phyloP scores from a whole-genome alignment of 1,284 basidiomycete species.

The Heliocybe sulcata region DNA sequence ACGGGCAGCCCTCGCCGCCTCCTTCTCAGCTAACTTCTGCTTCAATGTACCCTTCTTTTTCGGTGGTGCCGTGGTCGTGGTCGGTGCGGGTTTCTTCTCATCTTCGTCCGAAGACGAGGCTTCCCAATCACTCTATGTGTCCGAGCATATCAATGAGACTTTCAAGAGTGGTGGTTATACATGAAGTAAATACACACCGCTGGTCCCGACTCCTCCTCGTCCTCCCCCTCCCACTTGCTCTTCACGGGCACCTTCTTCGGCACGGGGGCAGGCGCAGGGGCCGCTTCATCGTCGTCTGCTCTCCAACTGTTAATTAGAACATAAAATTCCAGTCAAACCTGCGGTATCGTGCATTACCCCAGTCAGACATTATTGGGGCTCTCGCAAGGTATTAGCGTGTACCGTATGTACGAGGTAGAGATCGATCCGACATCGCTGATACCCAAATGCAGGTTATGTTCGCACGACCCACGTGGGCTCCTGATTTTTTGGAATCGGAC shows the following conservation, averaged over 20 bases:
- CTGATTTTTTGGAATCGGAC: not conserved
- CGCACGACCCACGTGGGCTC: not conserved
- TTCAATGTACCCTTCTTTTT: conserved; percentile 92
- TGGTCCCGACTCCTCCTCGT: conserved; percentile 67
- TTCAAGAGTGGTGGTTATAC: not conserved
- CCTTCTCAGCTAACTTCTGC: conserved; percentile 85
- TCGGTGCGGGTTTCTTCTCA: conserved; percentile 34
- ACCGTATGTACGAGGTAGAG: not conserved
- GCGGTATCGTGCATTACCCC: not conserved
- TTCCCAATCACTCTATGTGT: conserved; percentile 85
- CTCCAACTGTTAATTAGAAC: not conserved
- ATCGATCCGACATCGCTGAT: not conserved
- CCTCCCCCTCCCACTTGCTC: conserved; percentile 83
- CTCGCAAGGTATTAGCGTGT: not conserved
- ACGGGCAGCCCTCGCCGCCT: conserved; percentile 60
- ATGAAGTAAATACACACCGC: conserved; percentile 32
- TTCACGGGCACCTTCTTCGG: conserved; percentile 35
- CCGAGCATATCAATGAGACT: conserved; percentile 6
- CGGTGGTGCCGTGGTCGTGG: conserved; percentile 47
- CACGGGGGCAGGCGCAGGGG: not conserved
- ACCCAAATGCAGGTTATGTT: not conserved
- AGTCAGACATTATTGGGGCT: not conserved
- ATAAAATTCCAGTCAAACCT: not conserved
- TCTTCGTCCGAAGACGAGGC: conserved; percentile 73
- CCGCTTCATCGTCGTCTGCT: not conserved